phyloP scores from a whole-genome alignment of 306 rosid species.

The Casuarina glauca region DNA sequence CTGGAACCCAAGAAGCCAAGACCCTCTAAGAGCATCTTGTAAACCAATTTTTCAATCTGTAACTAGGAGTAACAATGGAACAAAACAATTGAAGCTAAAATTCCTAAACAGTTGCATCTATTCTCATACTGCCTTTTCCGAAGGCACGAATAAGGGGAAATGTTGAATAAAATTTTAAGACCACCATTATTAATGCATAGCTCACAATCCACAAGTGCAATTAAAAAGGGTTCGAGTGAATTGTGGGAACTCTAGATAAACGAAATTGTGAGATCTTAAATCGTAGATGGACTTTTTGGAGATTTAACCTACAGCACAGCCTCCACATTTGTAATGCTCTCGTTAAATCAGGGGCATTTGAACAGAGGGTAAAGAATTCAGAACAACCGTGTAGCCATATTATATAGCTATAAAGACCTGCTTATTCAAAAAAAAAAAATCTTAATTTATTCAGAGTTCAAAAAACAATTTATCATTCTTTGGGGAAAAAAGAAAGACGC shows the following conservation, averaged over 20 bases:
- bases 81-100: not conserved
- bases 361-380: not conserved
- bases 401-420: not conserved
- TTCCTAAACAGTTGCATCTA: not conserved
- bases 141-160: not conserved
- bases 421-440: not conserved
- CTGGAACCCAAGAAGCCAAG: too few species aligned
- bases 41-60: not conserved
- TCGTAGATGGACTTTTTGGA: not conserved
- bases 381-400: not conserved
- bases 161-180: not conserved
- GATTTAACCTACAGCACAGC: not conserved
- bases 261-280: too few species aligned
- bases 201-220: constrained; percentile 1
- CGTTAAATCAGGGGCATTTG: not conserved
- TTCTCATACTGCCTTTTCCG: not conserved
- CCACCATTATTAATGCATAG: not conserved
- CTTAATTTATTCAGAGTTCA: not conserved
- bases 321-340: not conserved
- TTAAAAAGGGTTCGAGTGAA: not conserved
- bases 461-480: not conserved
- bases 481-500: not conserved
- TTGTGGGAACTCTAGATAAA: not conserved
- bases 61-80: not conserved
- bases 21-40: too few species aligned